phyloP scores from a whole-genome alignment of 2,329 filamentous ascomycete species.

The Eurotiales sp. region DNA sequence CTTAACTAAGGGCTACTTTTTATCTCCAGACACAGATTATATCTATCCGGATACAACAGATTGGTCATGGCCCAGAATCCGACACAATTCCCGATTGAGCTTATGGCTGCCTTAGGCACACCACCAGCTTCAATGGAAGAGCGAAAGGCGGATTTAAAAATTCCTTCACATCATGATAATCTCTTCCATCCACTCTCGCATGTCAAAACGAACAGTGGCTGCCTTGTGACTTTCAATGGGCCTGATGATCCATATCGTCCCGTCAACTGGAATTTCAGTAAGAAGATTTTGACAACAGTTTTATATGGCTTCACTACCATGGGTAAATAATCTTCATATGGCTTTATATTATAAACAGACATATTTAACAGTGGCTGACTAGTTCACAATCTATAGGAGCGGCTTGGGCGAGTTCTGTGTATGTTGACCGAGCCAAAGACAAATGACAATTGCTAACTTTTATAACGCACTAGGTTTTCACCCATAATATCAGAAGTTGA shows the following conservation, averaged over 20 bases:
- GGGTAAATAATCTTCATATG: slow-evolving; percentile 45
- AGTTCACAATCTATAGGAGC: slow-evolving; percentile 59
- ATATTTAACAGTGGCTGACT: slow-evolving; percentile 29
- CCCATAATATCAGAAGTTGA: slow-evolving; percentile 55
- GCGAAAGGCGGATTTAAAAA: not conserved
- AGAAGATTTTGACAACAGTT: slow-evolving; percentile 61
- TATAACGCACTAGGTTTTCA: slow-evolving; percentile 37
- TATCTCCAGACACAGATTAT: too few species aligned
- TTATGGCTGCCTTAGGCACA: not conserved
- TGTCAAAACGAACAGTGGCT: not conserved
- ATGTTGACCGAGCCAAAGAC: slow-evolving; percentile 24
- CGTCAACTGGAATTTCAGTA: slow-evolving; percentile 62
- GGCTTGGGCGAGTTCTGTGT: slow-evolving; percentile 39
- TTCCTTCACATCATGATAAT: not conserved
- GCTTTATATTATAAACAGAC: slow-evolving; percentile 48
- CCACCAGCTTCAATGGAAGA: not conserved
- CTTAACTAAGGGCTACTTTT: too few species aligned
- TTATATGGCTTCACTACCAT: slow-evolving; percentile 55
- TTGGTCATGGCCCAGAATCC: not conserved
- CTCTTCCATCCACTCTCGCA: not conserved
- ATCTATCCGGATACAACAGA: too few species aligned
- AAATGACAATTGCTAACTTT: slow-evolving; percentile 17
- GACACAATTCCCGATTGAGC: not conserved
- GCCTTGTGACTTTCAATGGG: slow-evolving; percentile 61
- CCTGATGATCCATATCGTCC: slow-evolving; percentile 62